Conservation (phyloP, 495 filamentous ascomycete species). For the Podospora pseudocomata region DNA sequence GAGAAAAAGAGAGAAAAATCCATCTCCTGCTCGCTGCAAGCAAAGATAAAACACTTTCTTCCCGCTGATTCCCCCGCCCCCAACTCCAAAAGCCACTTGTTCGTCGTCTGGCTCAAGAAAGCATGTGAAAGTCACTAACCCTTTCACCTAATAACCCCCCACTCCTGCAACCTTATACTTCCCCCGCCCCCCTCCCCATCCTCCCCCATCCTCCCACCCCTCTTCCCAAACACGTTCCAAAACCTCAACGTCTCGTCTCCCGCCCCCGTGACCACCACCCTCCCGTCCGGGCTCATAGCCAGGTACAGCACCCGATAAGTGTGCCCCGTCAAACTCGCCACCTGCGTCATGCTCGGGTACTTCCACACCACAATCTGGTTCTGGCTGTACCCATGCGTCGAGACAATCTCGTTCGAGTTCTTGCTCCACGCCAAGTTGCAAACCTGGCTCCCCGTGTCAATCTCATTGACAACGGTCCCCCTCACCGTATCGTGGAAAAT, state of each 20-base stretch:
- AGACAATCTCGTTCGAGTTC: conserved; percentile 94
- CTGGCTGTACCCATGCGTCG: conserved; percentile 95
- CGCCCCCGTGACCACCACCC: conserved; percentile 90
- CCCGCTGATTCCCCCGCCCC: background rate
- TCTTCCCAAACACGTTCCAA: conserved; percentile 88
- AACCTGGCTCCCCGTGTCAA: conserved; percentile 94
- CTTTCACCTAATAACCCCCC: conserved; percentile 65
- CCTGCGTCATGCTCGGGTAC: conserved; percentile 94
- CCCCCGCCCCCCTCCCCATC: conserved; percentile 40
- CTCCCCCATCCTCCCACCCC: conserved; percentile 47
- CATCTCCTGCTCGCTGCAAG: too few relatives aligned
- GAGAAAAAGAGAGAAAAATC: too few relatives aligned
- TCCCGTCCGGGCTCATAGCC: conserved; percentile 93
- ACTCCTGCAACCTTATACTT: conserved; percentile 53
- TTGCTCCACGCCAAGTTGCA: conserved; percentile 95
- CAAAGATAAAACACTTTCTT: background rate
- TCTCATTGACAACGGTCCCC: conserved; percentile 70
- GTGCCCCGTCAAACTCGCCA: conserved; percentile 90
- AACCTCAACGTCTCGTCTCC: conserved; percentile 95
- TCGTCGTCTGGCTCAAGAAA: background rate
- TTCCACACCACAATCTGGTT: conserved; percentile 99
- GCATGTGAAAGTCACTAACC: background rate
- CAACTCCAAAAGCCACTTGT: background rate
- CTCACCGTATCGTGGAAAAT: conserved; percentile 95
- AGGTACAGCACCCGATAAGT: conserved; percentile 95